These are phyloP conservation scores for Silybum marianum DNA, from an alignment of 129 eudicot genomes.

Conservation along the genomic window DNA sequence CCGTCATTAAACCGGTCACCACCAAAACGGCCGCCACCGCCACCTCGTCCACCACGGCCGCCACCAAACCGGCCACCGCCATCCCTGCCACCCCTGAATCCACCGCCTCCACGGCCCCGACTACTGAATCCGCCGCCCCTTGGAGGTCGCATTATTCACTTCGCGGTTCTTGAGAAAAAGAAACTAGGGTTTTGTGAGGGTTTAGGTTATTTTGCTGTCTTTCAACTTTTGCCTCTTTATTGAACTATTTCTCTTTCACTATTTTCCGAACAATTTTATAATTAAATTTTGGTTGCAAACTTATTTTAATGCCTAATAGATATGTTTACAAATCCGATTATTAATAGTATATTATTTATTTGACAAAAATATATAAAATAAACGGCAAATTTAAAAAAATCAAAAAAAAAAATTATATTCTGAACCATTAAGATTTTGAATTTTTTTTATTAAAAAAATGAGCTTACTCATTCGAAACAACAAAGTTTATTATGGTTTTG, in stretches of 20 bases:
- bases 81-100: conserved; percentile 45
- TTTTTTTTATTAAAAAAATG: too few relatives aligned
- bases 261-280: background rate
- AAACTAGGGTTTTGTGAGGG: conserved; percentile 44
- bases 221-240: conserved; percentile 19
- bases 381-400: too few relatives aligned
- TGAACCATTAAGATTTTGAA: too few relatives aligned
- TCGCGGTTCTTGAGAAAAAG: conserved; percentile 46
- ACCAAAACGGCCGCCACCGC: conserved; percentile 38
- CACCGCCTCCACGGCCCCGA: conserved; percentile 30
- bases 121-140: conserved; percentile 54
- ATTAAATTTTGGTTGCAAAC: background rate
- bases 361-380: too few relatives aligned
- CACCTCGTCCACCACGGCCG: background rate
- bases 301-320: background rate
- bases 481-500: too few relatives aligned
- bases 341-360: too few relatives aligned
- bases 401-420: too few relatives aligned
- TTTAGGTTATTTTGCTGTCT: conserved; percentile 6
- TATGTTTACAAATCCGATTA: too few relatives aligned
- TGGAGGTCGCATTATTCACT: conserved; percentile 58
- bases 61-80: conserved; percentile 55
- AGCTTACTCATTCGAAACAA: too few relatives aligned
- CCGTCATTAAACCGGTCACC: conserved; percentile 53
- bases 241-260: background rate